Evolutionary conservation across 495 filamentous ascomycete species (phyloP).

Genomic region (Evernia prunastri): DNA sequence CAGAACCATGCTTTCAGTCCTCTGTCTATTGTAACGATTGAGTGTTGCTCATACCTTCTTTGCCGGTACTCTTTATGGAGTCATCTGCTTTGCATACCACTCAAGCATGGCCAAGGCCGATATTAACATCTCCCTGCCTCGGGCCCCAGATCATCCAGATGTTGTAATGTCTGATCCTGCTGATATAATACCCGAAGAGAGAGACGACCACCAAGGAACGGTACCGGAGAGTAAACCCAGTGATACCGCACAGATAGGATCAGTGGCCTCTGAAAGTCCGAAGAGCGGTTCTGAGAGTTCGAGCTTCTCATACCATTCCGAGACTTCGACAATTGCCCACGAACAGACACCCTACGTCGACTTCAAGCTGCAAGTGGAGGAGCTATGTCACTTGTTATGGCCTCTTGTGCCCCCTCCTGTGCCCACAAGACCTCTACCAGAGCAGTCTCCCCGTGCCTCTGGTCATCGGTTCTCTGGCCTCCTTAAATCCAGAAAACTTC

Average conservation of each 20-base stretch:
- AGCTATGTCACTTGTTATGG: conserved; percentile 2
- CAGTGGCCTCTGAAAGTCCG: neutral
- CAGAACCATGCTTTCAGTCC: neutral
- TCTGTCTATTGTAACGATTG: neutral
- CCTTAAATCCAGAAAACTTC: neutral
- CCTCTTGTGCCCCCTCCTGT: neutral
- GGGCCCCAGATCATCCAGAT: neutral
- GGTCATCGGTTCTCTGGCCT: neutral
- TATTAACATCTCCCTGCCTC: neutral
- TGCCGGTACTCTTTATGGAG: neutral
- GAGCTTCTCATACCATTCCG: neutral
- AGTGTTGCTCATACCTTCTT: neutral
- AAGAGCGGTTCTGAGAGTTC: neutral
- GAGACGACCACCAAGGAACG: neutral
- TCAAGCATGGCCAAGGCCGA: neutral
- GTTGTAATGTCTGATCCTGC: neutral
- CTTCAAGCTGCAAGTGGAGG: neutral
- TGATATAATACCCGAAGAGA: neutral
- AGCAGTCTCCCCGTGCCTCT: neutral
- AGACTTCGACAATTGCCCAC: neutral
- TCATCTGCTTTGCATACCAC: neutral
- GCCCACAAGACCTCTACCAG: neutral
- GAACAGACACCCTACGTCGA: neutral
- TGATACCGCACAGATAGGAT: neutral
- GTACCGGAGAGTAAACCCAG: neutral